Evolutionary conservation across 495 filamentous ascomycete genomes (phyloP).

Genomic region (Copromyces sp.): DNA sequence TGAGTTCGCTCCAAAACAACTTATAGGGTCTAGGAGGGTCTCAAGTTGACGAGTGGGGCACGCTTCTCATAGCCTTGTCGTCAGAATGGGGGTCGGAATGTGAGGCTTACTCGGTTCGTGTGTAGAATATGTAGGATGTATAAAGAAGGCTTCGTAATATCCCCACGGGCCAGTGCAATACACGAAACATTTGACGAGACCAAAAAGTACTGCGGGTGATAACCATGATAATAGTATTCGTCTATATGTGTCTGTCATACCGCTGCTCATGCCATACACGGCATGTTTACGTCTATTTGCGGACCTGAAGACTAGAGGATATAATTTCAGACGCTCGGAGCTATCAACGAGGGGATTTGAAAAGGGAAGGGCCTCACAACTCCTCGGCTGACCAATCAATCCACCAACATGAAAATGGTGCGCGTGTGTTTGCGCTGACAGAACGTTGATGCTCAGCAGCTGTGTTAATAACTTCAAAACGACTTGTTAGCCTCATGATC

Average conservation of each 20-base stretch:
- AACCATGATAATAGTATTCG: not conserved
- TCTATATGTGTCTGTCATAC: not conserved
- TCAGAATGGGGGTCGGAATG: not conserved
- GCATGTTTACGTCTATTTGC: not conserved
- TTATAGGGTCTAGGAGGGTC: not conserved
- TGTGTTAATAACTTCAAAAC: conserved; percentile 14
- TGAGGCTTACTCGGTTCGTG: not conserved
- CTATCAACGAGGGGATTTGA: not conserved
- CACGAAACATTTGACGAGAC: not conserved
- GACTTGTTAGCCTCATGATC: conserved; percentile 37
- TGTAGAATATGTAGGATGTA: not conserved
- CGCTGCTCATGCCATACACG: not conserved
- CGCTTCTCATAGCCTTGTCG: not conserved
- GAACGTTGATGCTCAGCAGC: not conserved
- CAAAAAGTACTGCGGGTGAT: not conserved
- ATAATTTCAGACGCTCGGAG: not conserved
- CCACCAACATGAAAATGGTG: not conserved
- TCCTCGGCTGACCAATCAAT: not conserved
- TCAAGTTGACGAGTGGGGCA: not conserved
- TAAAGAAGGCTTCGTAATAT: not conserved
- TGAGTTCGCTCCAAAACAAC: not conserved
- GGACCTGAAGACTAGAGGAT: not conserved
- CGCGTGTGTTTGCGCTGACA: not conserved
- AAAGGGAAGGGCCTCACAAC: conserved; percentile 2
- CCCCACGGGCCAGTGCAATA: not conserved